These are phyloP conservation scores for Scutellaria baicalensis DNA, from an alignment of 257 asterid genomes.

Conservation along the genomic window DNA sequence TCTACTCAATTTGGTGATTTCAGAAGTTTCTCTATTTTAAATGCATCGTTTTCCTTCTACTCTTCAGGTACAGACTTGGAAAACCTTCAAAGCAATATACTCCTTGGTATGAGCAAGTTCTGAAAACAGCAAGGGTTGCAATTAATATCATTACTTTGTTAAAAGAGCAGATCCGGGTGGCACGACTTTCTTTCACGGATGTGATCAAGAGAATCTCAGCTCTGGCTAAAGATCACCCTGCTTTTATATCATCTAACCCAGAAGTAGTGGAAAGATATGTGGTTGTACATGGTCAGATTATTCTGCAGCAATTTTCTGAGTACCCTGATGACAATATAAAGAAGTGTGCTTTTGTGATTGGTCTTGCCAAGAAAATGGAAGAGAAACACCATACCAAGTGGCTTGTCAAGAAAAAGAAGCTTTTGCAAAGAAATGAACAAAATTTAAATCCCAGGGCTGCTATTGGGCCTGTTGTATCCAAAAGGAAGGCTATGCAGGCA, in stretches of 20 bases:
- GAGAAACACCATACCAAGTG: conserved; percentile 91
- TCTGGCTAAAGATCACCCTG: conserved; percentile 51
- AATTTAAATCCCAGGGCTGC: conserved; percentile 88
- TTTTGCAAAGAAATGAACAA: conserved; percentile 39
- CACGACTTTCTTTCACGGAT: conserved; percentile 78
- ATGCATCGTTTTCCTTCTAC: conserved; percentile 5
- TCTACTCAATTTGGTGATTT: not conserved
- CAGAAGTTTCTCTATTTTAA: not conserved
- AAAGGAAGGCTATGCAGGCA: conserved; percentile 93
- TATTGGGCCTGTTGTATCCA: conserved; percentile 62
- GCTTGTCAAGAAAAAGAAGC: conserved; percentile 88
- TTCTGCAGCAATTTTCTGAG: conserved; percentile 85
- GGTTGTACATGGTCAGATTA: conserved; percentile 90
- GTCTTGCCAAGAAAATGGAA: conserved; percentile 81
- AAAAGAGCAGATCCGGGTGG: conserved; percentile 69
- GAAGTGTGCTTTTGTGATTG: conserved; percentile 64
- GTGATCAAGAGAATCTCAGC: conserved; percentile 68
- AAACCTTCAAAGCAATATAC: conserved; percentile 92
- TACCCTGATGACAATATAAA: conserved; percentile 74
- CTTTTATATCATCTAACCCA: conserved; percentile 68
- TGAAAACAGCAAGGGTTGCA: conserved; percentile 77
- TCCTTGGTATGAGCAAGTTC: conserved; percentile 83
- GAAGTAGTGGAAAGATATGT: conserved; percentile 72
- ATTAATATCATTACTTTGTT: conserved; percentile 67
- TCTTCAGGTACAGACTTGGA: conserved; percentile 93